These are phyloP conservation scores for Chlamydomonas schloesseri DNA, from an alignment of 139 green algal species.

Conservation along the genomic window DNA sequence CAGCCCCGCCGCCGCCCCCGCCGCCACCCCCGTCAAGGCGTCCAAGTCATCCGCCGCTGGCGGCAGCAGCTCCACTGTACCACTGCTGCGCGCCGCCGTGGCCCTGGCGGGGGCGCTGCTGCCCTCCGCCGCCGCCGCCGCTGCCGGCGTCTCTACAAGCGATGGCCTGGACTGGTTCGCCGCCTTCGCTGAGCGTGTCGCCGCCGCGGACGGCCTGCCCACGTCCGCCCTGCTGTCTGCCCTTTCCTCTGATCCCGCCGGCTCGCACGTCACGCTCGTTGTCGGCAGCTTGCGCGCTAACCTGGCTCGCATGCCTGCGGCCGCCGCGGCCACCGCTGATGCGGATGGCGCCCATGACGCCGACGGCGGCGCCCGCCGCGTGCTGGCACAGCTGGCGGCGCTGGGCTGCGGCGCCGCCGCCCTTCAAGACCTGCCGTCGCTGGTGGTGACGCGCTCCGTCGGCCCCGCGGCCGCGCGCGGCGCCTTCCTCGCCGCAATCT, in stretches of 20 bases:
- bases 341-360: neutral
- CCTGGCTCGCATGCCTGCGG: neutral
- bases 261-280: neutral
- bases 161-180: neutral
- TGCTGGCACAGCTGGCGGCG: neutral
- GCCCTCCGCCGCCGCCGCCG: neutral
- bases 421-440: neutral
- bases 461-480: neutral
- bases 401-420: neutral
- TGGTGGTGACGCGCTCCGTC: neutral
- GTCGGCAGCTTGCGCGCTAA: neutral
- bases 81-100: neutral
- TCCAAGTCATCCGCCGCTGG: neutral
- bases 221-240: neutral
- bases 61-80: neutral
- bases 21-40: neutral
- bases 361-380: neutral
- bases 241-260: neutral
- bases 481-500: slow-evolving; percentile 38
- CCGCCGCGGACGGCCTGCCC: neutral
- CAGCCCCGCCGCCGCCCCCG: neutral
- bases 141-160: neutral
- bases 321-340: neutral
- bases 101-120: slow-evolving; percentile 17
- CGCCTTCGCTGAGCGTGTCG: neutral